phyloP scores from a whole-genome alignment of 805 yeast genomes.

The Cyberlindnera amylophila region DNA sequence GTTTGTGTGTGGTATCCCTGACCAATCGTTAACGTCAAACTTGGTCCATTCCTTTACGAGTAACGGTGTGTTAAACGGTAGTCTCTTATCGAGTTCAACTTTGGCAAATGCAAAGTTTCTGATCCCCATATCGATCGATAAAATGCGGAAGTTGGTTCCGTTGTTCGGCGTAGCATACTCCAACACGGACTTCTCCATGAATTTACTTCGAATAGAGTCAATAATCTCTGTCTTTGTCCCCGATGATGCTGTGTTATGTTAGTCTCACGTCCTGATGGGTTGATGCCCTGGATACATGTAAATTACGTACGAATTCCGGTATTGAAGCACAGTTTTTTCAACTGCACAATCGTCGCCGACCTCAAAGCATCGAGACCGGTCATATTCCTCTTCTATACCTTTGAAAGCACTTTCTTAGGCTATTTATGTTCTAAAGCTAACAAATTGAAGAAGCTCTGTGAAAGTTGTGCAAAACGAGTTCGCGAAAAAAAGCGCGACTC shows the following conservation, averaged over 20 bases:
- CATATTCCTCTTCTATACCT: conserved; percentile 1
- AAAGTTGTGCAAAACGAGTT: too few relatives aligned
- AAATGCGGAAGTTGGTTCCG: conserved; percentile 21
- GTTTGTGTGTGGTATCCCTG: conserved; percentile 3
- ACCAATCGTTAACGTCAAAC: conserved; percentile 27
- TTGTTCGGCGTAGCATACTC: conserved; percentile 18
- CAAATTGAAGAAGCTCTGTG: too few relatives aligned
- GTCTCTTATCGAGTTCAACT: conserved; percentile 24
- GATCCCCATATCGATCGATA: conserved; percentile 37
- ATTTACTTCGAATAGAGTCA: conserved; percentile 4
- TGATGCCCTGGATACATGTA: too few relatives aligned
- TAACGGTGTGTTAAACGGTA: conserved; percentile 25
- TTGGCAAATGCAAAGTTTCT: conserved; percentile 33
- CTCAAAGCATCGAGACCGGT: conserved; percentile 8
- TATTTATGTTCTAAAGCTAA: too few relatives aligned
- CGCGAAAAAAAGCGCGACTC: neutral
- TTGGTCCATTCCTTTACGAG: conserved; percentile 34
- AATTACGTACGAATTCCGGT: neutral
- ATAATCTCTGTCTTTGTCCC: conserved; percentile 18
- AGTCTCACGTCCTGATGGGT: neutral
- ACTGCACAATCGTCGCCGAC: conserved; percentile 11
- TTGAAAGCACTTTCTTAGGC: too few relatives aligned
- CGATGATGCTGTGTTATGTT: conserved; percentile 6
- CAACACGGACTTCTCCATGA: conserved; percentile 9
- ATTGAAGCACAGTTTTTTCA: conserved; percentile 15